Conservation (phyloP, 331 rosid species). For the Rhamnella rubrinervis region DNA sequence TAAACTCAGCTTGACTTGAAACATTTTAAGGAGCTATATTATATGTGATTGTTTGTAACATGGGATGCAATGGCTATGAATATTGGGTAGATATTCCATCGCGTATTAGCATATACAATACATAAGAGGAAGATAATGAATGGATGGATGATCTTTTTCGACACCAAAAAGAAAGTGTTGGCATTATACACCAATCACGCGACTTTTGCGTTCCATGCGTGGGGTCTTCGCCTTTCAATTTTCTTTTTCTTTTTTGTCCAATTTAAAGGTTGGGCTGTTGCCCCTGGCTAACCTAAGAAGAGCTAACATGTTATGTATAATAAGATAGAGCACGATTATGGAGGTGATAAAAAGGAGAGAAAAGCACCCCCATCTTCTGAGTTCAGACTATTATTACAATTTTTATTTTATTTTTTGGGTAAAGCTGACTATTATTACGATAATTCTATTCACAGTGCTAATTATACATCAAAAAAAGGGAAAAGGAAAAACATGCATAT, state of each 20-base stretch:
- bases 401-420: too few species aligned
- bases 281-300: too few species aligned
- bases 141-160: too few species aligned
- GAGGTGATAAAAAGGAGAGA: conserved; percentile 15
- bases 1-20: too few species aligned
- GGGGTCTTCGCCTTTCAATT: conserved; percentile 24
- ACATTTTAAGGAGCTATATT: too few species aligned
- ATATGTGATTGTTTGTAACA: too few species aligned
- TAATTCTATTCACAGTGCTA: background rate
- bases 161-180: background rate
- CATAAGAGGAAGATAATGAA: too few species aligned
- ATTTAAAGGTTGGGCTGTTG: background rate
- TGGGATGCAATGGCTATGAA: too few species aligned
- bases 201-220: background rate
- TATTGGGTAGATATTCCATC: too few species aligned
- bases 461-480: too few species aligned
- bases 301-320: too few species aligned
- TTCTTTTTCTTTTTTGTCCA: conserved; percentile 1
- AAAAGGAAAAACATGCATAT: background rate
- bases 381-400: background rate
- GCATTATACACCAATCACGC: conserved; percentile 39
- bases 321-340: conserved; percentile 25
- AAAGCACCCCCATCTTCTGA: conserved; percentile 9
- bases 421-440: background rate
- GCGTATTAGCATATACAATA: too few species aligned